Percentiles rank a stretch among this genome's conserved stretches.
Conservation (phyloP, 805 yeast species). For the Saturnispora kantuleensis region DNA sequence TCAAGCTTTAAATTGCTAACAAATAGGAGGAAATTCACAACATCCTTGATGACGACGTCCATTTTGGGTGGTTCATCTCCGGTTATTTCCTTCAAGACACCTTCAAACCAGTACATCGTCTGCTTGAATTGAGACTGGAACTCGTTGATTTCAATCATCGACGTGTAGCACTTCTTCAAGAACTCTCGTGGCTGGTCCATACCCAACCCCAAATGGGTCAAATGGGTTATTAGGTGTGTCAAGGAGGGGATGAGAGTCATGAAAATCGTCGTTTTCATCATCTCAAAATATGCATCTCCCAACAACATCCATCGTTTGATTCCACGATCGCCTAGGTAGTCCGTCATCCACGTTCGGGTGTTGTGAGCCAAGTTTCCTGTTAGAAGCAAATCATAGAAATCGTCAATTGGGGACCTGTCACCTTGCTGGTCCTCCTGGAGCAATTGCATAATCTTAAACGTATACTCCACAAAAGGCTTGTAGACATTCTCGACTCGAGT, state of each 20-base stretch:
- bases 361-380: conserved; percentile 45
- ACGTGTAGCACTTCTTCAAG: conserved; percentile 27
- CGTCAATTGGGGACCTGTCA: conserved; percentile 25
- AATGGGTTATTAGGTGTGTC: conserved; percentile 42
- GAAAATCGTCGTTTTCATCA: conserved; percentile 36
- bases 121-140: conserved; percentile 38
- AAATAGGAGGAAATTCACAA: conserved; percentile 25
- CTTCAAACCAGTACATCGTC: conserved; percentile 36
- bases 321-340: conserved; percentile 61
- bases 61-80: conserved; percentile 28
- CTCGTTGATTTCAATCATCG: conserved; percentile 35
- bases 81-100: conserved; percentile 28
- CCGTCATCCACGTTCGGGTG: conserved; percentile 50
- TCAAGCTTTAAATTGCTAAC: conserved; percentile 10
- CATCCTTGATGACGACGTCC: conserved; percentile 18
- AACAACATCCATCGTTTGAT: conserved; percentile 42
- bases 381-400: conserved; percentile 37
- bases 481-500: not conserved
- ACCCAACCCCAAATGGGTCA: conserved; percentile 29
- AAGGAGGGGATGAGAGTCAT: conserved; percentile 43
- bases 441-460: not conserved
- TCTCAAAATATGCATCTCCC: conserved; percentile 43
- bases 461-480: conserved; percentile 1
- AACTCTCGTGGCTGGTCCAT: conserved; percentile 15
- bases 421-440: not conserved